Evolutionary conservation across 2,329 filamentous ascomycete genomes (phyloP).

Genomic region (Bisporella sp.): DNA sequence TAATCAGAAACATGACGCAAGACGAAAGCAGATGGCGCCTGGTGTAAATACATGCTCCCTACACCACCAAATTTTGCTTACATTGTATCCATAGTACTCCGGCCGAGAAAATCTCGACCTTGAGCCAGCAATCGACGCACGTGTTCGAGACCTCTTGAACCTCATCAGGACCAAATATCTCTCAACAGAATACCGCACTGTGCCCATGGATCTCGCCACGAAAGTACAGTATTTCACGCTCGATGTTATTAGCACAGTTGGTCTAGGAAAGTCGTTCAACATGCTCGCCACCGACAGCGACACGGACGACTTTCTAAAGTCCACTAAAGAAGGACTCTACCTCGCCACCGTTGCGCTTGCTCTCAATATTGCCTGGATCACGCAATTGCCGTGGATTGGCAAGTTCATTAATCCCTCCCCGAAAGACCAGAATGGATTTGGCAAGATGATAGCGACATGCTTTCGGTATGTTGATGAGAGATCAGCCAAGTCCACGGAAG

Average conservation of each 20-base stretch:
- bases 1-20: no score
- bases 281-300: slow-evolving; percentile 41
- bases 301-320: slow-evolving; percentile 28
- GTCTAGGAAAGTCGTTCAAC: slow-evolving; percentile 44
- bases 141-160: slow-evolving; percentile 6
- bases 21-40: no score
- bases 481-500: slow-evolving; percentile 35
- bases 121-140: slow-evolving; percentile 41
- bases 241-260: slow-evolving; percentile 46
- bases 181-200: slow-evolving; percentile 19
- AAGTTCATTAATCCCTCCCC: no score
- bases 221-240: slow-evolving; percentile 48
- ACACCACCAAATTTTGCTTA: no score
- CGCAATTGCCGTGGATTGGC: no score
- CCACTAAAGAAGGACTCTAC: no score
- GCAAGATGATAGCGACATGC: no score
- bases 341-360: no score
- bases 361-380: no score
- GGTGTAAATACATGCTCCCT: no score
- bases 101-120: slow-evolving; percentile 42
- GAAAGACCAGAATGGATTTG: no score
- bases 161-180: slow-evolving; percentile 6
- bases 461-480: slow-evolving; percentile 32
- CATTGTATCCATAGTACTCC: slow-evolving; percentile 34
- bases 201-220: slow-evolving; percentile 41